Base-by-base conservation (phyloP, 225 moss, liverwort and hornwort genomes). In the Neckera pumila region DNA sequence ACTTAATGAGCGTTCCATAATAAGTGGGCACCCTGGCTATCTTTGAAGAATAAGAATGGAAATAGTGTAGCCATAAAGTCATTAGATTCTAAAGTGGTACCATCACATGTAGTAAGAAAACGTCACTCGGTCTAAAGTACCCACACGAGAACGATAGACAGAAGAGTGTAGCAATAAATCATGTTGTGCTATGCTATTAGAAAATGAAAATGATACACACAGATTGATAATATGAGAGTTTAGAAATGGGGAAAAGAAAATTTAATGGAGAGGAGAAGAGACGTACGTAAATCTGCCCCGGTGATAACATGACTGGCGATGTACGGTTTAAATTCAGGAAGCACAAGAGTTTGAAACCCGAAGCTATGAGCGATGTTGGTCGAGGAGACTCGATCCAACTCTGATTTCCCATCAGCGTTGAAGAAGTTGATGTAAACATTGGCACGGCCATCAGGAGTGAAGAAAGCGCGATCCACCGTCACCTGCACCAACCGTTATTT, bases 241-340 rank as follows among this genome's bases (percentile, higher is more conserved):
- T 6, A 19, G 10, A n/a, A 60, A 30, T 13, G 30, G 45, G 5
- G 2, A 9, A 34, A 45, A 45, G 21, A 47, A 10, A 79, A 10
- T 1, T 56, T 6, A 62, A n/a, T 14, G 28, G 27, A n/a, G n/a
- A 7, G 47, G 38, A 69, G 70, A 70, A 56, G 70, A 14, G 62
- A 34, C 79, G 43, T 73, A 91, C 91, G 4, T 42, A 74, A 33
- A 31, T 14, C 2, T 23, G 11, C 64, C 11, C 72, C 33, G 34
- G 5, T 13, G 17, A 65, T 47, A 47, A 79, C 12, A 71, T 8
- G 19, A 4, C 7, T 49, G 43, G 89, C 84, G 25, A 86, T 66
- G 57, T 93, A 93, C 65, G 89, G 93, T 40, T 71, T 79, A 7
- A 93, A 86, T 13, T 69, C 93, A 8, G 56, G 38, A 33, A 93